These are phyloP conservation scores for Salix caprea DNA, from an alignment of 345 rosid species.

Conservation along the genomic window DNA sequence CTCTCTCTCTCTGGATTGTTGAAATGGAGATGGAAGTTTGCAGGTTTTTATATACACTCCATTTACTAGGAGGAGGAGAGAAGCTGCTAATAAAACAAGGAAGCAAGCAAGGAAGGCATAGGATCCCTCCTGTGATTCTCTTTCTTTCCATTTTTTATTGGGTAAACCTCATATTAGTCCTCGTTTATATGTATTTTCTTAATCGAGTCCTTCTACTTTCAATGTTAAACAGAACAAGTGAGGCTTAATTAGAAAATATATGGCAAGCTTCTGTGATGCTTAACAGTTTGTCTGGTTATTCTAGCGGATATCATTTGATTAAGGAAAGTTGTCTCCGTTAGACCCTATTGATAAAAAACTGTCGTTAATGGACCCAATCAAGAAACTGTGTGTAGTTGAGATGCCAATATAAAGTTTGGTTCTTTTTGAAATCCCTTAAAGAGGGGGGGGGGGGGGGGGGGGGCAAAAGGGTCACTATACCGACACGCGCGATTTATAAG, in stretches of 20 bases:
- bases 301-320: no score
- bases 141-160: not conserved
- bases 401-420: not conserved
- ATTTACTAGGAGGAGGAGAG: not conserved
- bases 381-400: not conserved
- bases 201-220: not conserved
- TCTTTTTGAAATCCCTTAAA: not conserved
- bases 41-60: not conserved
- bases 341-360: not conserved
- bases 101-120: not conserved
- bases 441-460: not conserved
- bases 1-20: not conserved
- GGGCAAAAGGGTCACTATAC: not conserved
- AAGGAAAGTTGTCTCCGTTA: no score
- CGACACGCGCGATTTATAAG: slow-evolving; percentile 11
- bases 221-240: not conserved
- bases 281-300: no score
- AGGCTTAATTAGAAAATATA: no score
- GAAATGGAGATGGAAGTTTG: not conserved
- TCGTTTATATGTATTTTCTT: not conserved
- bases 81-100: not conserved
- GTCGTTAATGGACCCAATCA: not conserved
- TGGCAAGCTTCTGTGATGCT: no score
- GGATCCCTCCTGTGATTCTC: not conserved
- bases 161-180: not conserved